Base-by-base conservation (phyloP, 2,329 filamentous ascomycete species). In the Venturia aucupariae region DNA sequence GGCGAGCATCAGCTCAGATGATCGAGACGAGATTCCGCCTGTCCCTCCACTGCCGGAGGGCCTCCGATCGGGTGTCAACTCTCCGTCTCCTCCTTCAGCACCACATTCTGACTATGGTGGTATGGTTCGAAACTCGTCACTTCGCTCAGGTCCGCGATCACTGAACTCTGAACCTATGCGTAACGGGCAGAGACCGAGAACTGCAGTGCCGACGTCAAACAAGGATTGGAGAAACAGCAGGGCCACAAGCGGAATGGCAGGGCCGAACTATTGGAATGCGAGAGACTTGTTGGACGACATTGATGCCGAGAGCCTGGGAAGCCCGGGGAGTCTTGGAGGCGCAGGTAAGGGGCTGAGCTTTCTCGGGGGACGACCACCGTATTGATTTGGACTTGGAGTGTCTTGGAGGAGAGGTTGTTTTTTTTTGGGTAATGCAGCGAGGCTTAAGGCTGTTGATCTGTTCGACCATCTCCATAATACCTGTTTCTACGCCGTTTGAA, bases 251-350 rank as follows among this genome's bases (percentile, higher is more conserved):
- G 35, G 35, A 39, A 61, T 22, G 54, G 22, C 35, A 13, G 51
- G 38, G 38, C 24, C 19, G 39, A 30, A 32, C 15, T 17, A 27
- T n/a, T 64, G 57, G 54, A 64, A 48, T 42, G 63, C 63, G n/a
- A 42, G 63, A 22, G 63, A 64, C 4, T 57, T 64, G 38, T 30
- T 64, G 15, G 55, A 64, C 27, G 55, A 61, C n/a, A 64, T 64
- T 46, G 55, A 64, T 64, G 63, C 54, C 17, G 63, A 61, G 32
- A 22, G 54, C n/a, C 61, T 38, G n/a, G 61, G 61, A 4, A 54
- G n/a, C 17, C 39, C 41, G 13, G 61, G 61, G 24, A 51, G 38
- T 27, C 17, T 55, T 39, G 62, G 44, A 24, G 62, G 48, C 13
- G 48, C 44, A 22, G 46, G 62, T 7, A 64, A 48, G 35, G 61